Evolutionary conservation across 1,284 basidiomycete genomes (phyloP).

Genomic region (Malassezia furfur): DNA sequence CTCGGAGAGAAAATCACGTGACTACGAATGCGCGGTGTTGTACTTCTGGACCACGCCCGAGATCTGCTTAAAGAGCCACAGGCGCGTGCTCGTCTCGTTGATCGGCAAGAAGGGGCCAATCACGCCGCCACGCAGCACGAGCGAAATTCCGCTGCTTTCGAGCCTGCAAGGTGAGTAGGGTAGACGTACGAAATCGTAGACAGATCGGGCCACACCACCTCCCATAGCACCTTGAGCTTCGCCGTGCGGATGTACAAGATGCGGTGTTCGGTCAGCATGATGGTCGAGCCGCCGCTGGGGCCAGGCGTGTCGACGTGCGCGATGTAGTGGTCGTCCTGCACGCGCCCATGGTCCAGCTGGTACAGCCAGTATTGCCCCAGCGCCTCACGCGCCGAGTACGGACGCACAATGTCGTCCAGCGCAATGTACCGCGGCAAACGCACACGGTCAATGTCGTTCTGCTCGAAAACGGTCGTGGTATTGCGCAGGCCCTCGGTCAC

Average conservation of each 20-base stretch:
- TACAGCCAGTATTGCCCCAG: slow-evolving; percentile 92
- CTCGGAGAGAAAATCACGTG: background rate
- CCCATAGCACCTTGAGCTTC: slow-evolving; percentile 79
- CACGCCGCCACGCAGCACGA: slow-evolving; percentile 57
- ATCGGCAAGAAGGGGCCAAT: slow-evolving; percentile 55
- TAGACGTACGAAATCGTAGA: slow-evolving; percentile 61
- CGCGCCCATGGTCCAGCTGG: slow-evolving; percentile 77
- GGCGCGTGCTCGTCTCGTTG: slow-evolving; percentile 52
- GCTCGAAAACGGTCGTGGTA: slow-evolving; percentile 95
- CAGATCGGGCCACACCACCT: slow-evolving; percentile 75
- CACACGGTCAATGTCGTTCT: slow-evolving; percentile 75
- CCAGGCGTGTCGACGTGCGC: slow-evolving; percentile 62
- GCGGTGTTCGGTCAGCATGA: slow-evolving; percentile 41
- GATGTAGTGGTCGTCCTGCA: slow-evolving; percentile 75
- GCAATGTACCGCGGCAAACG: slow-evolving; percentile 80
- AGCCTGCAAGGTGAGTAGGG: slow-evolving; percentile 12
- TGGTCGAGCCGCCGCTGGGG: slow-evolving; percentile 42
- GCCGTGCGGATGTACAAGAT: slow-evolving; percentile 71
- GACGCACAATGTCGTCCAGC: slow-evolving; percentile 36
- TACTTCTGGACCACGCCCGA: slow-evolving; percentile 38
- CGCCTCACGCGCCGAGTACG: slow-evolving; percentile 75
- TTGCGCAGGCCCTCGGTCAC: slow-evolving; percentile 89
- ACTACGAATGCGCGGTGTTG: slow-evolving; percentile 17
- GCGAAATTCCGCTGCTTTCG: slow-evolving; percentile 48
- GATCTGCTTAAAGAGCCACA: slow-evolving; percentile 57